phyloP scores from a whole-genome alignment of 129 eudicot species.

The Chrysanthemum lavandulifolium region DNA sequence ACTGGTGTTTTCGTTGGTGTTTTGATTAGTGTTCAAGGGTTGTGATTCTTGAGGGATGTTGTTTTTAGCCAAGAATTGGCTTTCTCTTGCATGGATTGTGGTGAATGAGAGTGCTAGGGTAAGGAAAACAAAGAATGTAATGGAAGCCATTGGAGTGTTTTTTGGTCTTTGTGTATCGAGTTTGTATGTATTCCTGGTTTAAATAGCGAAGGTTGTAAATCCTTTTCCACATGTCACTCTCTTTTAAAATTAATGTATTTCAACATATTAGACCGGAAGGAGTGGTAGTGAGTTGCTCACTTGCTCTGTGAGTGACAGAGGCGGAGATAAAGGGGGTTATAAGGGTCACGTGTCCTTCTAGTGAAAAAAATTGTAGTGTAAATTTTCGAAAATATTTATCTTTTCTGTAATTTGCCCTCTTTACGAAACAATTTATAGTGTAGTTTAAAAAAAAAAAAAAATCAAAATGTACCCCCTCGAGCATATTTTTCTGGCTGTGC shows the following conservation, averaged over 20 bases:
- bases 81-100: conserved; percentile 72
- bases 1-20: conserved; percentile 17
- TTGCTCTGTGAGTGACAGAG: no score
- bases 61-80: conserved; percentile 66
- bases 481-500: no score
- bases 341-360: no score
- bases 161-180: conserved; percentile 26
- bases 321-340: no score
- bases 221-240: conserved; percentile 10
- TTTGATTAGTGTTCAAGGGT: conserved; percentile 36
- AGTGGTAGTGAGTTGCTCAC: no score
- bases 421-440: no score
- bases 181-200: conserved; percentile 32
- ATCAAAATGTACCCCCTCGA: no score
- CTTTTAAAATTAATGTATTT: conserved; percentile 22
- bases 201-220: conserved; percentile 35
- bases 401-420: no score
- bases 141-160: conserved; percentile 19
- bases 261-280: conserved; percentile 24
- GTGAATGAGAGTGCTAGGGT: conserved; percentile 40
- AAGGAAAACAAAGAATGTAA: conserved; percentile 40
- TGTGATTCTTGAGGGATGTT: conserved; percentile 26
- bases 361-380: no score
- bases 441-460: no score
- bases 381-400: no score